Percentiles rank a stretch among this genome's conserved stretches.
These are phyloP conservation scores for Testicularia cyperi DNA, from an alignment of 1,284 basidiomycete genomes.

Conservation along the genomic window DNA sequence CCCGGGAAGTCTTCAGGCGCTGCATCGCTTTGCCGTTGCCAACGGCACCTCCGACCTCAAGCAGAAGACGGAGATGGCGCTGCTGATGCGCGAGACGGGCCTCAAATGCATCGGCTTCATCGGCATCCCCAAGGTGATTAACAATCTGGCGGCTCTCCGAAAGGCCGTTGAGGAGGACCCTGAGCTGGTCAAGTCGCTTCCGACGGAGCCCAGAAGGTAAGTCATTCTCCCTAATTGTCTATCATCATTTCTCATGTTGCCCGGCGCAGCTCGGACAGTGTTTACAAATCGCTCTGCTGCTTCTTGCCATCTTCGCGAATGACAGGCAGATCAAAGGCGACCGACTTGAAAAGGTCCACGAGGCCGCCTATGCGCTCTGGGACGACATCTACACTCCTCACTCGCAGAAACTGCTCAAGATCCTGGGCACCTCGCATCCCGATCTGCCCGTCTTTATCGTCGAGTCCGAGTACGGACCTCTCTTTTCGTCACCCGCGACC, in stretches of 20 bases:
- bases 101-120: slow-evolving; percentile 91
- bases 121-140: slow-evolving; percentile 73
- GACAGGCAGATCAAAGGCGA: slow-evolving; percentile 38
- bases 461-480: slow-evolving; percentile 79
- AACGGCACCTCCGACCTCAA: slow-evolving; percentile 64
- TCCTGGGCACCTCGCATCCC: slow-evolving; percentile 75
- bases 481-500: slow-evolving; percentile 73
- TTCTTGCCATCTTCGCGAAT: not conserved
- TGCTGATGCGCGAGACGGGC: slow-evolving; percentile 88
- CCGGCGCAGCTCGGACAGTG: too few relatives aligned
- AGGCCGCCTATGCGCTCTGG: slow-evolving; percentile 65
- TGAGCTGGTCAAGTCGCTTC: slow-evolving; percentile 44
- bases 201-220: slow-evolving; percentile 47
- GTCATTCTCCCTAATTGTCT: slow-evolving; percentile 1
- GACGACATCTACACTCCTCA: slow-evolving; percentile 88
- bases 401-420: slow-evolving; percentile 81
- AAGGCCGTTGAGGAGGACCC: slow-evolving; percentile 50
- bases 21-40: slow-evolving; percentile 74
- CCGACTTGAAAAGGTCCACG: slow-evolving; percentile 24
- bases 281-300: not conserved
- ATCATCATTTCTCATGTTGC: not conserved
- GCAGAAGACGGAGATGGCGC: slow-evolving; percentile 67
- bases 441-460: slow-evolving; percentile 79
- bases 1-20: slow-evolving; percentile 73
- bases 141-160: slow-evolving; percentile 57